These are phyloP conservation scores for Cryphonectria japonica DNA, from an alignment of 2,329 filamentous ascomycete species.

Conservation along the genomic window DNA sequence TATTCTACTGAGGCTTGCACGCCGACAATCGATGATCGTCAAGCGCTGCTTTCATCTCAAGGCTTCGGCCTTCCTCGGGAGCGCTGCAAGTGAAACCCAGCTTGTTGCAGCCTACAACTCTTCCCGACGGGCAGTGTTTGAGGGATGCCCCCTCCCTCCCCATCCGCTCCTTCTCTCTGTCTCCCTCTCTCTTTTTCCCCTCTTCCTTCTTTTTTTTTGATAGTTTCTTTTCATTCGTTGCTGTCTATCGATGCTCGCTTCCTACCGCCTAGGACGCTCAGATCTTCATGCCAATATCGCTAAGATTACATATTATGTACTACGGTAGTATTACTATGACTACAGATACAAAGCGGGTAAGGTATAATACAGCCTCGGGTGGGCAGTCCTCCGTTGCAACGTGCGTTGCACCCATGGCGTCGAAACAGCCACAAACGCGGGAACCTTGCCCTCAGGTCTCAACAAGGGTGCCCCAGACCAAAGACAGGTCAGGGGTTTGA, in stretches of 20 bases:
- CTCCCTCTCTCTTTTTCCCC: not conserved
- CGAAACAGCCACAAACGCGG: not conserved
- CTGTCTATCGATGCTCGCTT: not conserved
- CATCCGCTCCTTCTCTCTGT: not conserved
- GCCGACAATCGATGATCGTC: conserved; percentile 10
- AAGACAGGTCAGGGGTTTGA: conserved; percentile 5
- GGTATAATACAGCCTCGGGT: not conserved
- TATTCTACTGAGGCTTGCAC: conserved; percentile 14
- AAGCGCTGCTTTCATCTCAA: conserved; percentile 21
- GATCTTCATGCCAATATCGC: not conserved
- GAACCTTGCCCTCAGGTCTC: not conserved
- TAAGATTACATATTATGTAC: not conserved
- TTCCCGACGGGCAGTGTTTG: conserved; percentile 25
- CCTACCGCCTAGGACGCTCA: not conserved
- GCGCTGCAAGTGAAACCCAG: conserved; percentile 25
- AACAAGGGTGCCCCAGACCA: conserved; percentile 18
- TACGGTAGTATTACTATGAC: not conserved
- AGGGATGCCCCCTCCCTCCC: conserved; percentile 16
- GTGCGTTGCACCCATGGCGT: not conserved
- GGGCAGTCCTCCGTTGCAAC: not conserved
- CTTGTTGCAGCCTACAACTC: conserved; percentile 23
- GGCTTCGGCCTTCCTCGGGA: conserved; percentile 14
- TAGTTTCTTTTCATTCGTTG: not conserved
- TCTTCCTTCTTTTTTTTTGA: not conserved
- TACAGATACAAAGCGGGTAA: not conserved